phyloP scores from a whole-genome alignment of 2,329 filamentous ascomycete genomes.

The Penicillium sp. region DNA sequence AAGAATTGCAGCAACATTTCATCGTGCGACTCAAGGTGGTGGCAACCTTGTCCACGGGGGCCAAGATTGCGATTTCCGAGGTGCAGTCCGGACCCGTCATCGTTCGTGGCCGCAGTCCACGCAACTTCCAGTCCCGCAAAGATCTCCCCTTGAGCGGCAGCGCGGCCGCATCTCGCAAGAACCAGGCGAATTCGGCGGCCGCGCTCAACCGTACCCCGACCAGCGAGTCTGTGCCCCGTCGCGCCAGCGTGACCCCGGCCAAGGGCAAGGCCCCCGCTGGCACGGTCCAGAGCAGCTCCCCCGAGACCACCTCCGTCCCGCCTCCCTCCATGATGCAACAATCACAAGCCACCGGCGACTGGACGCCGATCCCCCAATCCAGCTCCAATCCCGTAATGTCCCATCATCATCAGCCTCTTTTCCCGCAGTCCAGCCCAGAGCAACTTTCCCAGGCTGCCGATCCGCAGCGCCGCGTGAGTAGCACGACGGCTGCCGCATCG shows the following conservation, averaged over 20 bases:
- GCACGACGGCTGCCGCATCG: conserved; percentile 31
- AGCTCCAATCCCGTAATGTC: conserved; percentile 25
- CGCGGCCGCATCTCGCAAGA: conserved; percentile 76
- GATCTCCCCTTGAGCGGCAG: conserved; percentile 85
- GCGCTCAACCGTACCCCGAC: conserved; percentile 36
- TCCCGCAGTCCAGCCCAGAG: conserved; percentile 58
- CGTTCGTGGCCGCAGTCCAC: conserved; percentile 85
- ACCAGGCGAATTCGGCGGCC: conserved; percentile 42
- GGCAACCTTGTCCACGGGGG: conserved; percentile 80
- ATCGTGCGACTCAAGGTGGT: conserved; percentile 84
- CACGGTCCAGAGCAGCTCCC: conserved; percentile 38
- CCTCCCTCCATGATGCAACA: conserved; percentile 31
- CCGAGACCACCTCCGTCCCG: conserved; percentile 35
- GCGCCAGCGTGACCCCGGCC: conserved; percentile 31
- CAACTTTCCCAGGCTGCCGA: conserved; percentile 44
- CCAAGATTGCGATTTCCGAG: conserved; percentile 78
- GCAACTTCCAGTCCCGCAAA: conserved; percentile 93
- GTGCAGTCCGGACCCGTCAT: conserved; percentile 88
- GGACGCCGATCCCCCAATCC: conserved; percentile 39
- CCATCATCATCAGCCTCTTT: conserved; percentile 39
- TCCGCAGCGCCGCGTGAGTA: conserved; percentile 39
- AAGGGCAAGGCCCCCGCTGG: conserved; percentile 28
- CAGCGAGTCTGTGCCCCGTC: conserved; percentile 32
- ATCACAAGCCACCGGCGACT: conserved; percentile 35
- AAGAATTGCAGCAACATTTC: conserved; percentile 96